Evolutionary conservation across 2,329 filamentous ascomycete species (phyloP).

Genomic region (Grosmannia serpens): DNA sequence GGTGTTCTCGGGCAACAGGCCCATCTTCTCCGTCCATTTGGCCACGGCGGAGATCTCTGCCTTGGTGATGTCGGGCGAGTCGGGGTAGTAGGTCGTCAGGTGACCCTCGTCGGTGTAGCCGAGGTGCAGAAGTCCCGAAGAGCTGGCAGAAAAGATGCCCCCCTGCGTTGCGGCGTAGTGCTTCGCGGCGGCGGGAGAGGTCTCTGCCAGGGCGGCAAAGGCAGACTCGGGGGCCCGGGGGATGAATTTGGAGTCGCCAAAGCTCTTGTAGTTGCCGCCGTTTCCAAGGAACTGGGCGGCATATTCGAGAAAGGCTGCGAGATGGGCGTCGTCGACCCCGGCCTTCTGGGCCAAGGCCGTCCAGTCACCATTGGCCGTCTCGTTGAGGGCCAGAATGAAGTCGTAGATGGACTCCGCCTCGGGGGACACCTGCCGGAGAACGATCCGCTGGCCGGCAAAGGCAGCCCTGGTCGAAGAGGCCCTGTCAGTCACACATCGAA

Average conservation of each 20-base stretch:
- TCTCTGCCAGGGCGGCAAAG: slow-evolving; percentile 52
- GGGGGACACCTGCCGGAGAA: slow-evolving; percentile 70
- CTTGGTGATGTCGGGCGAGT: slow-evolving; percentile 62
- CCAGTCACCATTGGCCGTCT: slow-evolving; percentile 58
- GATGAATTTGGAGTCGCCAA: slow-evolving; percentile 76
- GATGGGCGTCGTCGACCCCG: slow-evolving; percentile 49
- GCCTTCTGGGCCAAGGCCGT: slow-evolving; percentile 52
- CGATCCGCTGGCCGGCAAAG: slow-evolving; percentile 65
- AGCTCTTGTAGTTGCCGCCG: slow-evolving; percentile 76
- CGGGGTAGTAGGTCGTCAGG: slow-evolving; percentile 73
- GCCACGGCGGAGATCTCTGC: slow-evolving; percentile 62
- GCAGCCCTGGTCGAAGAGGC: slow-evolving; percentile 44
- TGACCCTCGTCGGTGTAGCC: slow-evolving; percentile 66
- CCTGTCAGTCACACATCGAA: neutral
- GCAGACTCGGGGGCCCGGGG: slow-evolving; percentile 55
- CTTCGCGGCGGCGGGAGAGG: slow-evolving; percentile 46
- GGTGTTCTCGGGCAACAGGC: slow-evolving; percentile 65
- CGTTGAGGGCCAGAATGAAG: slow-evolving; percentile 64
- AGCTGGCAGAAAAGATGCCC: slow-evolving; percentile 58
- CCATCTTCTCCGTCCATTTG: slow-evolving; percentile 58
- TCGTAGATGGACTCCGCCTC: slow-evolving; percentile 75
- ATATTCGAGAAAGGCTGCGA: slow-evolving; percentile 64
- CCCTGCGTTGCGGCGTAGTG: slow-evolving; percentile 58
- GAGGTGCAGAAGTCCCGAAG: slow-evolving; percentile 57
- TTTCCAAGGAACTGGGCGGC: slow-evolving; percentile 70